Evolutionary conservation across 495 filamentous ascomycete species (phyloP), one percentile per base, ranked within the genome.

Genomic region (Immersiella caudata): DNA sequence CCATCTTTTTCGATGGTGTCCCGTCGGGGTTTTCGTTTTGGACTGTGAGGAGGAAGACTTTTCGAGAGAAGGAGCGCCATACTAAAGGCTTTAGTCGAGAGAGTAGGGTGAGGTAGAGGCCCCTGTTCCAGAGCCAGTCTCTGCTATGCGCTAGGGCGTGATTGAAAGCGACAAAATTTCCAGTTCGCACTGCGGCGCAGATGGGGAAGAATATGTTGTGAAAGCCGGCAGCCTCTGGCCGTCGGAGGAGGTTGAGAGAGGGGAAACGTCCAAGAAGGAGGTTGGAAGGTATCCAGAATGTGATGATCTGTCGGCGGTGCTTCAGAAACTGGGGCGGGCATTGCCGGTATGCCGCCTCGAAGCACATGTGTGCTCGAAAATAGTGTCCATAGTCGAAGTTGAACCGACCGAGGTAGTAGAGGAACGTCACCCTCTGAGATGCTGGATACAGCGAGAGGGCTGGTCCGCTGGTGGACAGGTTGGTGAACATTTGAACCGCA

Each of bases 391-490:
- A 92, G 63, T 89, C 86, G 73, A 97, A 93, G 67, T 91, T 84
- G 73, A 94, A 97, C 49, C 93, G 90, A 29, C 94, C 94, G 20
- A 97, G 90, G 73, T 97, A 97, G 79, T 97, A 97, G 6, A 97
- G 88, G 75, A 93, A 98, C 22, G 94, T 93, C 27, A 96, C 91
- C 50, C 92, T 87, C 66, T 97, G 92, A 11, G 92, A 85, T n/a
- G 92, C 92, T 18, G 94, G 92, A 74, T 93, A 97, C 51, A 90
- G 81, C 3, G 82, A 80, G 18, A 96, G 82, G 0, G 91, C 91
- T 6, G 93, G 92, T 1, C 92, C 93, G 68, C 90, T 88, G 40
- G 92, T 88, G 68, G 87, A 89, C 72, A 98, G 92, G 71, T 96
- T 96, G 67, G 89, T 90, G 75, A 97, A 93, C 77, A 98, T 91